Conservation (phyloP, 306 rosid genomes). For the Gleditsia sinensis region DNA sequence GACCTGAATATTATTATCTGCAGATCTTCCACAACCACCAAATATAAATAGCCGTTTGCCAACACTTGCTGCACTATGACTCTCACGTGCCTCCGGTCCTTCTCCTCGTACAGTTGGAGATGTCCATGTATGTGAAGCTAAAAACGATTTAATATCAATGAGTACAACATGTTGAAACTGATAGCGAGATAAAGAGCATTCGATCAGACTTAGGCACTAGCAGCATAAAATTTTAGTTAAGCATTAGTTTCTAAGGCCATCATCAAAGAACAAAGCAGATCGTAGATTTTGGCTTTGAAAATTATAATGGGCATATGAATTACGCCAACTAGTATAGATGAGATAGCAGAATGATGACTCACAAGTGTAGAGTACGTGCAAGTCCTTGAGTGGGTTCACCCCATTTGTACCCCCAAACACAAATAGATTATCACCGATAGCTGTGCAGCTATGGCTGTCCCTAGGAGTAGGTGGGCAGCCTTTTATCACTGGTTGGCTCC, state of each 20-base stretch:
- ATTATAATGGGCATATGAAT: not conserved
- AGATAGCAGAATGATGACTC: conserved; percentile 38
- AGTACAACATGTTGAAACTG: not conserved
- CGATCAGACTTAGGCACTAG: not conserved
- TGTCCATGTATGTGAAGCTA: conserved; percentile 77
- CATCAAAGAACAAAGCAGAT: conserved; percentile 5
- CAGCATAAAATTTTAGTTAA: conserved; percentile 7
- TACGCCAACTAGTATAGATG: not conserved
- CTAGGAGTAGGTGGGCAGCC: conserved; percentile 83
- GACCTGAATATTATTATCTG: conserved; percentile 57
- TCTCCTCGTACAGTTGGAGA: conserved; percentile 80
- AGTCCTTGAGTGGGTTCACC: conserved; percentile 77
- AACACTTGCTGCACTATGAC: conserved; percentile 84
- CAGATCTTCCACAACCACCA: conserved; percentile 93
- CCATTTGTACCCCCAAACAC: conserved; percentile 98
- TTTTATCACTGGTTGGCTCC: conserved; percentile 77
- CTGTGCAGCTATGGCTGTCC: conserved; percentile 87
- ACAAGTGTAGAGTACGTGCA: conserved; percentile 83
- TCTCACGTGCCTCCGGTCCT: conserved; percentile 91
- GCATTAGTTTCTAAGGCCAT: not conserved
- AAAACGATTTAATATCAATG: conserved; percentile 31
- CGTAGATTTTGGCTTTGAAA: conserved; percentile 20
- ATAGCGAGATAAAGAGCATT: not conserved
- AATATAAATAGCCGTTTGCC: conserved; percentile 76
- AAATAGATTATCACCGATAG: conserved; percentile 72